A percentile compares a stretch with the other conserved stretches of the same genome.
Conservation (phyloP, 768 basidiomycete genomes). For the Coprinopsis strossmayeri region DNA sequence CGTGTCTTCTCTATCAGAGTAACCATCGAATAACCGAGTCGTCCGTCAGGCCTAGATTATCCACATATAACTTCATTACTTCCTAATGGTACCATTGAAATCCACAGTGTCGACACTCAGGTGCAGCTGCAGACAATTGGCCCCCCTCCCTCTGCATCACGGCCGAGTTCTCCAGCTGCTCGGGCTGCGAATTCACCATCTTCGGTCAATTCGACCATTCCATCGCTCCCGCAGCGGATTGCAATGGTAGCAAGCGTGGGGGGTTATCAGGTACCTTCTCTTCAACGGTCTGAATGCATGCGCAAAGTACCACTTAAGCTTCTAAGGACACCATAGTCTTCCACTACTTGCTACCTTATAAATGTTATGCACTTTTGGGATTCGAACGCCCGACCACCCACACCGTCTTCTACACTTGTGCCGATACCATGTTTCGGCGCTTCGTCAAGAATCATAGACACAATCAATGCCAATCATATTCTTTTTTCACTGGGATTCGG, state of each 20-base stretch:
- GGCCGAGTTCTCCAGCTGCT: conserved; percentile 14
- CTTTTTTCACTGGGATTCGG: no score
- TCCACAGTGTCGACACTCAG: conserved; percentile 77
- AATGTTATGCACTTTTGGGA: no score
- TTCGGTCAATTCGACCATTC: conserved; percentile 10
- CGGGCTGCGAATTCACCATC: conserved; percentile 18
- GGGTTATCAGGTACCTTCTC: conserved; percentile 46
- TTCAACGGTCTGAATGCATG: conserved; percentile 42
- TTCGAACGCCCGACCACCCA: no score
- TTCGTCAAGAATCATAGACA: no score
- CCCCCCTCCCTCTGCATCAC: conserved; percentile 26
- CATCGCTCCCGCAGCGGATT: conserved; percentile 21
- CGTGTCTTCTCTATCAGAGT: conserved; percentile 25
- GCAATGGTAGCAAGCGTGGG: conserved; percentile 32
- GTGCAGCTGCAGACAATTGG: conserved; percentile 62
- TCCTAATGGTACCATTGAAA: conserved; percentile 70
- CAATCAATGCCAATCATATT: no score
- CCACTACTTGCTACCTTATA: no score
- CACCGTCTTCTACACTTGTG: no score
- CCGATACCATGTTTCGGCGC: no score
- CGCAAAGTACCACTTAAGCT: conserved; percentile 31
- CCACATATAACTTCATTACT: conserved; percentile 77
- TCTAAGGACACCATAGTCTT: conserved; percentile 6
- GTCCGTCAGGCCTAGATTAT: conserved; percentile 63
- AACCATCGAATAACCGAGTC: conserved; percentile 1